A percentile compares a stretch with the other conserved stretches of the same genome.
Conservation (phyloP, 192 early-diverging fungal genomes). For the Coemansia sp. region DNA sequence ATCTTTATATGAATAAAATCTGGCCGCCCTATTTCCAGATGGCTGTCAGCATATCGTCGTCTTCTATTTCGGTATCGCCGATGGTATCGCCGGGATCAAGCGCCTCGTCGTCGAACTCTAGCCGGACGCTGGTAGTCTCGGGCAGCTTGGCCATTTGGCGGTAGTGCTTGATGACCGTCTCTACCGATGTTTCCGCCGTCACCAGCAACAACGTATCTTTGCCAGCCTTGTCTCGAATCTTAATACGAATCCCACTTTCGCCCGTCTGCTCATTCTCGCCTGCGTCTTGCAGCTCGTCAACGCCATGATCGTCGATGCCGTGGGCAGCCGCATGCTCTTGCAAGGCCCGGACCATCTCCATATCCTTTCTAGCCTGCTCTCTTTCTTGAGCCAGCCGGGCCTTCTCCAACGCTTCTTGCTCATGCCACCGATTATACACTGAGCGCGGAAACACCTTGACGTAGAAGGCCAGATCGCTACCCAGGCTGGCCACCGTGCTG, state of each 20-base stretch:
- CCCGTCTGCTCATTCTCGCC: too few relatives aligned
- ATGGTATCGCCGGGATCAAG: constrained; percentile 47
- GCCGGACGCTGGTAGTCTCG: constrained; percentile 9
- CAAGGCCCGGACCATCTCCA: constrained; percentile 26
- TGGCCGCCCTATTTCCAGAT: constrained; percentile 18
- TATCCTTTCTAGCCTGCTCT: constrained; percentile 26
- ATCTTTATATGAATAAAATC: background rate
- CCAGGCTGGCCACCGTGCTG: constrained; percentile 28
- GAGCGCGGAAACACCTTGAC: constrained; percentile 35
- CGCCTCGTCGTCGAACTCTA: constrained; percentile 60
- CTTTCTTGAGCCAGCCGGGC: constrained; percentile 18
- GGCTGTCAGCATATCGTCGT: constrained; percentile 22
- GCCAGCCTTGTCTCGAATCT: constrained; percentile 30
- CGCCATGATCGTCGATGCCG: constrained; percentile 2
- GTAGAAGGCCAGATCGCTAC: constrained; percentile 24
- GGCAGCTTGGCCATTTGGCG: constrained; percentile 31
- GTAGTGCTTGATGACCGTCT: constrained; percentile 54
- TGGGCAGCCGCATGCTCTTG: constrained; percentile 4
- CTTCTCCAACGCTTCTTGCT: constrained; percentile 25
- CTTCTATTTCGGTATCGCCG: constrained; percentile 58
- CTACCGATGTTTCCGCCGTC: constrained; percentile 33
- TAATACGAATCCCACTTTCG: constrained; percentile 33
- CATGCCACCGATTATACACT: constrained; percentile 30
- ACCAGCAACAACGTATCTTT: constrained; percentile 40
- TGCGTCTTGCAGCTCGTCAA: constrained; percentile 5